Evolutionary conservation across 371 early-diverging fungal species (phyloP).

Genomic region (Cokeromyces recurvatus): DNA sequence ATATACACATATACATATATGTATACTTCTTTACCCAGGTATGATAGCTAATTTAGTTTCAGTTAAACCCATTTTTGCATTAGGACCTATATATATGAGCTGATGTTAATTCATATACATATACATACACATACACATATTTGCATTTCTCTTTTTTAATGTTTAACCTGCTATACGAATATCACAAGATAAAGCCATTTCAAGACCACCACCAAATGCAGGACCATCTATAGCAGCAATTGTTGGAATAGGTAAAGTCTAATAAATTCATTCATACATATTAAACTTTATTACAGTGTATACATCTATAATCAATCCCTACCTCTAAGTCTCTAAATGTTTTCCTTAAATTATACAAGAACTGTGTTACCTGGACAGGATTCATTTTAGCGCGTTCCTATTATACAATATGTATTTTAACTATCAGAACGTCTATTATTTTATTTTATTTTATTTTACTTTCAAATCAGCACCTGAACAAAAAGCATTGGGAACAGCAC

Average conservation of each 20-base stretch:
- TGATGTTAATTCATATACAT: neutral
- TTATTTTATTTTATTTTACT: slow-evolving; percentile 47
- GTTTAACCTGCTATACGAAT: slow-evolving; percentile 76
- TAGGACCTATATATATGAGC: slow-evolving; percentile 24
- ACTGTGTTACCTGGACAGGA: slow-evolving; percentile 76
- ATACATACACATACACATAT: too few species aligned
- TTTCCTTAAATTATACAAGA: slow-evolving; percentile 72
- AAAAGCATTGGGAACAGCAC: slow-evolving; percentile 82
- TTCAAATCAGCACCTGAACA: slow-evolving; percentile 97
- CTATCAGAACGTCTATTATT: too few species aligned
- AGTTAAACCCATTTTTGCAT: slow-evolving; percentile 84
- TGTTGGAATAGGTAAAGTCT: slow-evolving; percentile 88
- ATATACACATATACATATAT: too few species aligned
- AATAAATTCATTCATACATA: neutral
- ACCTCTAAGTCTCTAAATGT: slow-evolving; percentile 85
- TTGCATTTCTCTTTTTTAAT: too few species aligned
- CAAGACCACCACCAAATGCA: slow-evolving; percentile 94
- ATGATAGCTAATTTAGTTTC: slow-evolving; percentile 96
- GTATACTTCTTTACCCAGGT: slow-evolving; percentile 74
- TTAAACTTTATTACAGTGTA: neutral
- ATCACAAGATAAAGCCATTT: slow-evolving; percentile 92
- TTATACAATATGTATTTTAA: too few species aligned
- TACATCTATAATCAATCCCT: neutral
- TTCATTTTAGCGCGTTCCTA: slow-evolving; percentile 89
- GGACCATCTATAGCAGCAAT: slow-evolving; percentile 95